Conservation (phyloP, 768 basidiomycete species). For the Tylopilus cervinicoccineus region DNA sequence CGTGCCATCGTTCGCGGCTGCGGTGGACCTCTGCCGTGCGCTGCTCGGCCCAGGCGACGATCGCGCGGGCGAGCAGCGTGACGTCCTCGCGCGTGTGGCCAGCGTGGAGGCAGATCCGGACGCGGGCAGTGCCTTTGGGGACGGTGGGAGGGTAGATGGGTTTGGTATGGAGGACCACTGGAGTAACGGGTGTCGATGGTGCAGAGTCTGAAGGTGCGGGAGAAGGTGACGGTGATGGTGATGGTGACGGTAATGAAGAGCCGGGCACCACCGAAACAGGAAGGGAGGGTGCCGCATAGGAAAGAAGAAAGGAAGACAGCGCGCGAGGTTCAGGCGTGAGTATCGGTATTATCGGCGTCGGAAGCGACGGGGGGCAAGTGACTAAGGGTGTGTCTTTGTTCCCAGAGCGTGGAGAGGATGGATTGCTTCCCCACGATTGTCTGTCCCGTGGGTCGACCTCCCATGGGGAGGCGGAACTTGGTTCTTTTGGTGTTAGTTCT, state of each 20-base stretch:
- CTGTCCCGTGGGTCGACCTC: conserved; percentile 1
- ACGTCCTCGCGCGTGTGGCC: conserved; percentile 66
- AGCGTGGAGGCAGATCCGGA: conserved; percentile 86
- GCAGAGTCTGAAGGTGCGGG: neutral
- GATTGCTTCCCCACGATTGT: neutral
- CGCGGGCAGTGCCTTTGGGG: conserved; percentile 78
- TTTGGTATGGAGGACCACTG: conserved; percentile 56
- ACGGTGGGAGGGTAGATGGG: conserved; percentile 89
- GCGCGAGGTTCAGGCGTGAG: conserved; percentile 73
- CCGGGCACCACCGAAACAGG: neutral
- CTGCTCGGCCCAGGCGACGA: conserved; percentile 37
- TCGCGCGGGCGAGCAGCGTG: conserved; percentile 47
- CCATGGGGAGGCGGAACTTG: neutral
- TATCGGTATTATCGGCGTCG: conserved; percentile 83
- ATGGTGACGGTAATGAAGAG: too few relatives aligned
- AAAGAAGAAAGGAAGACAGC: conserved; percentile 61
- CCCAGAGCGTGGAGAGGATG: neutral
- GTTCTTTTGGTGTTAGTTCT: neutral
- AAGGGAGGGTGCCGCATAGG: conserved; percentile 6
- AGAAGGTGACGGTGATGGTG: neutral
- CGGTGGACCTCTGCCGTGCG: conserved; percentile 8
- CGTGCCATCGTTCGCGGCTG: conserved; percentile 7
- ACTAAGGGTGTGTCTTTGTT: neutral
- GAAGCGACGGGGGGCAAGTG: conserved; percentile 1
- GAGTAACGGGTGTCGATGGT: conserved; percentile 3